These are phyloP conservation scores for Sporothrix protearum DNA, from an alignment of 2,329 filamentous ascomycete genomes.

Conservation along the genomic window DNA sequence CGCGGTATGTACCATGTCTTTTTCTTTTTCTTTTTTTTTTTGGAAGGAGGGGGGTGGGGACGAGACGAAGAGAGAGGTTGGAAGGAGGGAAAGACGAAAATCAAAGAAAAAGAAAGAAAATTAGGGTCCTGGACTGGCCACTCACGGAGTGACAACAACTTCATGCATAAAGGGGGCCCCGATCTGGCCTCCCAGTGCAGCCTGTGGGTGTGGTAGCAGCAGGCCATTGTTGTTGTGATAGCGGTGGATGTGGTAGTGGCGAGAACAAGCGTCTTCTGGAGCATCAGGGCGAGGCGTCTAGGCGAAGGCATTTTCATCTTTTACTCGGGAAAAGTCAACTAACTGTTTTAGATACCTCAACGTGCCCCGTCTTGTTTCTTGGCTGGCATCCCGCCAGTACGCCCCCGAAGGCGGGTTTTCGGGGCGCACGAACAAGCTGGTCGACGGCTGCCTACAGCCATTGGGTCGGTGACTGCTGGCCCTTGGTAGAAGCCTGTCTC, in stretches of 20 bases:
- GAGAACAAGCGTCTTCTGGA: background rate
- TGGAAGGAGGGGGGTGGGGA: background rate
- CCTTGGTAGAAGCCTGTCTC: constrained; percentile 77
- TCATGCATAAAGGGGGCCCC: constrained; percentile 36
- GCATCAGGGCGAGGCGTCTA: background rate
- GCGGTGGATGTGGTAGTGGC: background rate
- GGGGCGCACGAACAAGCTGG: constrained; percentile 93
- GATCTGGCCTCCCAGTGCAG: constrained; percentile 27
- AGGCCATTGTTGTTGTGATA: constrained; percentile 14
- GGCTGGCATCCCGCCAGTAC: constrained; percentile 87
- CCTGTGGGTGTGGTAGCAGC: constrained; percentile 15
- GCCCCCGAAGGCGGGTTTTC: constrained; percentile 89
- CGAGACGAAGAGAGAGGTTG: background rate
- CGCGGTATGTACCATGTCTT: constrained; percentile 49
- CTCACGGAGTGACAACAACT: constrained; percentile 39
- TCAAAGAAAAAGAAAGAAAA: background rate
- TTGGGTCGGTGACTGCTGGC: constrained; percentile 95
- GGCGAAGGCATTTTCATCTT: background rate
- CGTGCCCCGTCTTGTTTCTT: constrained; percentile 71
- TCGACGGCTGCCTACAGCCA: constrained; percentile 97
- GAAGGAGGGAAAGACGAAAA: background rate
- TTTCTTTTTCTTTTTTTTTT: too few species aligned
- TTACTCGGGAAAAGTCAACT: background rate
- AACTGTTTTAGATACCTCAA: constrained; percentile 63
- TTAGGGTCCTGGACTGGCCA: constrained; percentile 30